A percentile compares a stretch with the other conserved stretches of the same genome.
phyloP scores from a whole-genome alignment of 2,329 filamentous ascomycete species.

The Fusarium cyanostomum region DNA sequence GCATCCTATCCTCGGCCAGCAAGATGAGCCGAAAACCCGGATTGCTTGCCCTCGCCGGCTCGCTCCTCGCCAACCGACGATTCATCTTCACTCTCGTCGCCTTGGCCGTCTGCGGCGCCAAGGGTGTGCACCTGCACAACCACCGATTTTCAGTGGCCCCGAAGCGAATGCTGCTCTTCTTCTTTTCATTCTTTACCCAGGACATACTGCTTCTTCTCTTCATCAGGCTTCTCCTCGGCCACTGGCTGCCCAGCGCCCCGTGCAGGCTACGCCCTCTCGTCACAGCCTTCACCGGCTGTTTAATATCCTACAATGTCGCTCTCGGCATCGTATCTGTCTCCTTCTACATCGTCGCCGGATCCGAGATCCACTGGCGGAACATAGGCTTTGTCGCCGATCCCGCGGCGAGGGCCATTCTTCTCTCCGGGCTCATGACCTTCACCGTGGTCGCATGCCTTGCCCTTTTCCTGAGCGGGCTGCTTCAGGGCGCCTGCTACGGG shows the following conservation, averaged over 20 bases:
- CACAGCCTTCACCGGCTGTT: slow-evolving; percentile 18
- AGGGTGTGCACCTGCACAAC: slow-evolving; percentile 46
- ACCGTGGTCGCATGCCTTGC: slow-evolving; percentile 30
- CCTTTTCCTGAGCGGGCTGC: slow-evolving; percentile 34
- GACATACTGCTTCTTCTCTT: slow-evolving; percentile 46
- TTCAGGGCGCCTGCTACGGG: slow-evolving; percentile 42
- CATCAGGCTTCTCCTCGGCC: slow-evolving; percentile 46
- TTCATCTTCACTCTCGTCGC: slow-evolving; percentile 47
- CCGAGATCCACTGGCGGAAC: slow-evolving; percentile 51
- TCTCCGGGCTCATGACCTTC: slow-evolving; percentile 47
- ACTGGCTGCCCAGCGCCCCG: slow-evolving; percentile 32
- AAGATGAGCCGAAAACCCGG: slow-evolving; percentile 19
- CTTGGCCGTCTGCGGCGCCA: slow-evolving; percentile 45
- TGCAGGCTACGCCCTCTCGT: slow-evolving; percentile 25
- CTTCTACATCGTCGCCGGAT: slow-evolving; percentile 48
- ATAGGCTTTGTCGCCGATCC: slow-evolving; percentile 47
- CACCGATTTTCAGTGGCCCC: slow-evolving; percentile 45
- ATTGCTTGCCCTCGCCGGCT: slow-evolving; percentile 24
- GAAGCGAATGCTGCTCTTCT: slow-evolving; percentile 44
- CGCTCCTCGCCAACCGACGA: slow-evolving; percentile 43
- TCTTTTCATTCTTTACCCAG: slow-evolving; percentile 49
- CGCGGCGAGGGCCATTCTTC: slow-evolving; percentile 45
- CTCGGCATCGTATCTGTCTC: slow-evolving; percentile 43
- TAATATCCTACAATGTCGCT: slow-evolving; percentile 36
- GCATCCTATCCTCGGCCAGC: not conserved